A percentile compares a stretch with the other conserved stretches of the same genome.
Evolutionary conservation across 345 rosid genomes (phyloP).

Genomic region (Bretschneidera sinensis): DNA sequence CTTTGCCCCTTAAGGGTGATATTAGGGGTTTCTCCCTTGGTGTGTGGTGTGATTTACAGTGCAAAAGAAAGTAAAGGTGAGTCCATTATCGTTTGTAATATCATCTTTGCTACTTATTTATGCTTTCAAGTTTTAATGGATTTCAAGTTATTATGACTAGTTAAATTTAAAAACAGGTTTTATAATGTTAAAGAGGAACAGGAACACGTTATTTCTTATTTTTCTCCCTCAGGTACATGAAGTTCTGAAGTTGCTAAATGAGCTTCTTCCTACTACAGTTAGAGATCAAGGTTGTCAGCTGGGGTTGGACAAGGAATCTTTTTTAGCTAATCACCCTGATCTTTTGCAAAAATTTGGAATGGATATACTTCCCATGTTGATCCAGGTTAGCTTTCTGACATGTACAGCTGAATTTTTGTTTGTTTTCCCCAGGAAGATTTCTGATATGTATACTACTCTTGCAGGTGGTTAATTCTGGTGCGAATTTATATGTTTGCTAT

Average conservation of each 20-base stretch:
- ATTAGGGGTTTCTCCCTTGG: too few species aligned
- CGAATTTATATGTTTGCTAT: slow-evolving; percentile 64
- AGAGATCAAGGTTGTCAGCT: slow-evolving; percentile 37
- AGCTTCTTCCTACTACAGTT: slow-evolving; percentile 62
- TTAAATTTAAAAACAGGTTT: too few species aligned
- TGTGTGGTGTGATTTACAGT: too few species aligned
- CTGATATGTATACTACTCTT: slow-evolving; percentile 13
- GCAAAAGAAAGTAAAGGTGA: not conserved
- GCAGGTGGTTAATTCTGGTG: slow-evolving; percentile 89
- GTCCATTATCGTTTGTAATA: not conserved
- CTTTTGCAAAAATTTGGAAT: slow-evolving; percentile 54
- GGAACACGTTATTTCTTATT: not conserved
- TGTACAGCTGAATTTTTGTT: slow-evolving; percentile 10
- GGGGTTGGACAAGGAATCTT: slow-evolving; percentile 54
- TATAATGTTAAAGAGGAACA: not conserved
- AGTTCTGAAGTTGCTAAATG: slow-evolving; percentile 84
- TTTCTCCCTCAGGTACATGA: slow-evolving; percentile 61
- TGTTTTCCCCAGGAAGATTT: slow-evolving; percentile 15
- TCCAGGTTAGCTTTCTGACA: slow-evolving; percentile 53
- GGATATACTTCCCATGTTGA: slow-evolving; percentile 63
- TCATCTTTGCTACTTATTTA: not conserved
- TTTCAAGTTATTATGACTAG: not conserved
- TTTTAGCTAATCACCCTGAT: slow-evolving; percentile 56
- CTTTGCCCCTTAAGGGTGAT: too few species aligned
- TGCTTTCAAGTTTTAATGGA: not conserved